Evolutionary conservation across 2,329 filamentous ascomycete genomes (phyloP).

Genomic region (Fusarium vanettenii): DNA sequence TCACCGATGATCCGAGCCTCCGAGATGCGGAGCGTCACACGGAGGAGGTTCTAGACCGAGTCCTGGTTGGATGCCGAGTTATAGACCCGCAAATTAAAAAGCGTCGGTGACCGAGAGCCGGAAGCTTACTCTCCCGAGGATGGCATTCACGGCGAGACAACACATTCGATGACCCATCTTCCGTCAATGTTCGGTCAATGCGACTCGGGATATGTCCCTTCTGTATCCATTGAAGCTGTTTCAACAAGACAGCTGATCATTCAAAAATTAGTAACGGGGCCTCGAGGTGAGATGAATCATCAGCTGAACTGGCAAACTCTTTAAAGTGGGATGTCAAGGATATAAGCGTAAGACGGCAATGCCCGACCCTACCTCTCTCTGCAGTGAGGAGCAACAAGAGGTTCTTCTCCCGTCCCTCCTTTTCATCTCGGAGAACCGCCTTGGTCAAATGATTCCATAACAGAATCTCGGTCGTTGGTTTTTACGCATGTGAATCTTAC

Average conservation of each 20-base stretch:
- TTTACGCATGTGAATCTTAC: background rate
- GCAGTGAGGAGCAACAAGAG: background rate
- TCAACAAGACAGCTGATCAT: background rate
- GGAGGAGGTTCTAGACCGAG: background rate
- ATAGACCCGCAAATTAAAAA: background rate
- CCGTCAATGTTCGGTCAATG: background rate
- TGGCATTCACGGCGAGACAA: background rate
- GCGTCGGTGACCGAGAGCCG: background rate
- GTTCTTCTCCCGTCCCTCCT: background rate
- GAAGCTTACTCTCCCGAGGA: background rate
- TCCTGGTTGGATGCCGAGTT: background rate
- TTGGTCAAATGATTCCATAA: background rate
- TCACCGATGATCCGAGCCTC: background rate
- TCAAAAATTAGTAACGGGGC: background rate
- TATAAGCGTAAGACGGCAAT: background rate
- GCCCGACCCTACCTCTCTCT: background rate
- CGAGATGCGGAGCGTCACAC: background rate
- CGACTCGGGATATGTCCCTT: background rate
- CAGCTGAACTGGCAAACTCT: background rate
- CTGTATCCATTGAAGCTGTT: background rate
- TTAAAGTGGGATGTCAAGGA: background rate
- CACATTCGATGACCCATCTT: background rate
- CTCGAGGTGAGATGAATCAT: background rate
- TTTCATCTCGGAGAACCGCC: background rate
- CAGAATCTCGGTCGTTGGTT: background rate